These are phyloP conservation scores for Neonectria punicea DNA, from an alignment of 2,329 filamentous ascomycete species.

Conservation along the genomic window DNA sequence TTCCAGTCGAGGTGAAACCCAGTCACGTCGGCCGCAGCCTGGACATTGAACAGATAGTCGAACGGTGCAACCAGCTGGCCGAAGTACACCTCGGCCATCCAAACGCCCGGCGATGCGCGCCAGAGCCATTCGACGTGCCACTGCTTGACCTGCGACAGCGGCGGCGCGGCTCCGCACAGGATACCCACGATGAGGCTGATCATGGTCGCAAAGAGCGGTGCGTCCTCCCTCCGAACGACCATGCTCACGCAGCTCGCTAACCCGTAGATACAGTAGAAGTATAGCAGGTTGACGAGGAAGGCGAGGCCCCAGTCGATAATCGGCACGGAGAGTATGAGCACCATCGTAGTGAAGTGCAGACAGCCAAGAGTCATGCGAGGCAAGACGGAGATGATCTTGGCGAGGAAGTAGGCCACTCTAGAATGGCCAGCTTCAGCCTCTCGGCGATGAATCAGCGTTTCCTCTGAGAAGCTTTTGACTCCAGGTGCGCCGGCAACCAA, in stretches of 20 bases:
- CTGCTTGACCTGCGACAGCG: conserved; percentile 56
- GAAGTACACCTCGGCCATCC: conserved; percentile 67
- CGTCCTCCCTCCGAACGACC: conserved; percentile 65
- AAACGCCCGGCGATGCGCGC: conserved; percentile 63
- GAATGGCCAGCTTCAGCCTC: conserved; percentile 68
- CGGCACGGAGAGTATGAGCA: conserved; percentile 60
- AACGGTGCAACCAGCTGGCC: conserved; percentile 61
- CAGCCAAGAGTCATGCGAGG: conserved; percentile 62
- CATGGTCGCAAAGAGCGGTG: conserved; percentile 66
- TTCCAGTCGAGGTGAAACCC: conserved; percentile 60
- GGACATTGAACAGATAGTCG: conserved; percentile 61
- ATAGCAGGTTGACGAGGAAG: conserved; percentile 62
- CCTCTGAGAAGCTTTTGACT: conserved; percentile 63
- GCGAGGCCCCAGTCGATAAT: conserved; percentile 60
- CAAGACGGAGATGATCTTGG: conserved; percentile 63
- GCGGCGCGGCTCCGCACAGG: conserved; percentile 63
- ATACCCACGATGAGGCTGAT: conserved; percentile 63
- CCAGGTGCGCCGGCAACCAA: conserved; percentile 63
- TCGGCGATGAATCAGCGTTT: conserved; percentile 57
- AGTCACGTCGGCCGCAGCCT: conserved; percentile 54
- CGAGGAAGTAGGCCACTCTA: conserved; percentile 65
- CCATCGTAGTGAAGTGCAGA: conserved; percentile 64
- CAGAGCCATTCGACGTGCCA: conserved; percentile 68
- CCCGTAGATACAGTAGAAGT: conserved; percentile 69
- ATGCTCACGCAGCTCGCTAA: conserved; percentile 63